Evolutionary conservation across 1,139 yeast species (phyloP), one percentile per base, ranked within the genome.

Genomic region (Hansenula sp.): DNA sequence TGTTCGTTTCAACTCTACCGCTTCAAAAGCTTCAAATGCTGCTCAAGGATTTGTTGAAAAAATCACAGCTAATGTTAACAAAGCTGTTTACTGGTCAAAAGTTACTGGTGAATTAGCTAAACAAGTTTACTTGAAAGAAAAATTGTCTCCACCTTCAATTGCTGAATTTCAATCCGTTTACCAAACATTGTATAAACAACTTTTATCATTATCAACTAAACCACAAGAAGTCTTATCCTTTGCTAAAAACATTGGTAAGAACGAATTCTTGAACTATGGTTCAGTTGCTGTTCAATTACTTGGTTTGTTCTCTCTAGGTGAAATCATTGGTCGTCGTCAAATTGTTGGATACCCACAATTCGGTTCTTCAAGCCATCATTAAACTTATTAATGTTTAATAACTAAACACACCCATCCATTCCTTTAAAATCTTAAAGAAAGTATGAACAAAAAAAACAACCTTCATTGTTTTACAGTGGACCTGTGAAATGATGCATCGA

Each of bases 281-380:
- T 83, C 91, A 44, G 82, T 81, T 67, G 82, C 84, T 57, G 72
- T 90, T 56, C 99, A 93, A 70, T 72, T 93, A 51, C 74, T 88
- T 55, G 99, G 97, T 52, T 79, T 90, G 68, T 93, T 90, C 71
- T 83, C 97, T 28, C 75, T 93, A 42, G 99, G 99, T 64, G 99
- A 93, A 77, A 82, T 91, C 57, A 78, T 93, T 62, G 99, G 99
- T 62, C 90, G 99, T 79, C 87, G 99, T 77, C 75, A 84, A 63
- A 60, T 90, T 51, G 84, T 88, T 62, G 96, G 96, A 56, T 90
- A 90, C 77, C 87, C 88, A 62, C 44, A 49, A 15, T 52, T 47
- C 44, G 51, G 50, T 41, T 36, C 49, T 19, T 27, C 21, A 36
- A 28, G 17, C 18, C 38, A 36, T 38, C 45, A 45, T 37, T 51